phyloP scores from a whole-genome alignment of 2,329 filamentous ascomycete genomes.

The Epichloe brachyelytri region DNA sequence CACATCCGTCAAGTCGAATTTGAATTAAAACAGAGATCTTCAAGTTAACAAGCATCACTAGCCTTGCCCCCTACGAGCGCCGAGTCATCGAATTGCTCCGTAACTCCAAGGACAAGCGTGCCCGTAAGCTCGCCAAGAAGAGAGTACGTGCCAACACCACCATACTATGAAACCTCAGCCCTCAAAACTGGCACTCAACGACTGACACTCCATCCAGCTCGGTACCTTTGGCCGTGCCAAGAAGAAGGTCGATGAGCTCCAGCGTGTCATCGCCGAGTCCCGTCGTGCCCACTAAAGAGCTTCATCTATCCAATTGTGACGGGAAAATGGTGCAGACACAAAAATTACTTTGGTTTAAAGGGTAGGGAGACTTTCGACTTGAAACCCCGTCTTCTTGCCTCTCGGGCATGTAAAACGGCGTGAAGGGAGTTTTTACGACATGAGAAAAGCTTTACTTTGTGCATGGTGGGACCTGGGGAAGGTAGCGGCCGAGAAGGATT shows the following conservation, averaged over 20 bases:
- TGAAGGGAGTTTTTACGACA: not conserved
- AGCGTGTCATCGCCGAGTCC: slow-evolving; percentile 93
- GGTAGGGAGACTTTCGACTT: not conserved
- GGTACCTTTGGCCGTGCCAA: slow-evolving; percentile 98
- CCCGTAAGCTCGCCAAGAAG: slow-evolving; percentile 98
- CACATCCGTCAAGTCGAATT: not conserved
- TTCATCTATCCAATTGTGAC: no score
- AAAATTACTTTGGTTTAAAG: not conserved
- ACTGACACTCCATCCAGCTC: slow-evolving; percentile 44
- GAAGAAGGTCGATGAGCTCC: slow-evolving; percentile 99
- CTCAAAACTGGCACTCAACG: slow-evolving; percentile 10
- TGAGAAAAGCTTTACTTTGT: not conserved
- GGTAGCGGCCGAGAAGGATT: slow-evolving; percentile 1
- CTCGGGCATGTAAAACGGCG: slow-evolving; percentile 2
- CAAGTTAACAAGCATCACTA: slow-evolving; percentile 15
- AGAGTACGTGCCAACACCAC: slow-evolving; percentile 49
- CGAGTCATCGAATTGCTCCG: slow-evolving; percentile 97
- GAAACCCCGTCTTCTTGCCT: not conserved
- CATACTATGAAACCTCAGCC: not conserved
- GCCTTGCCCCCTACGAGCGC: slow-evolving; percentile 91
- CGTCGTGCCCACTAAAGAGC: slow-evolving; percentile 51
- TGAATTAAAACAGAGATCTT: not conserved
- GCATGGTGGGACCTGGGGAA: not conserved
- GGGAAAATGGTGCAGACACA: not conserved
- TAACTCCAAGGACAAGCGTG: slow-evolving; percentile 99